Percentiles rank a stretch among this genome's conserved stretches.
Conservation (phyloP, 2,329 filamentous ascomycete genomes). For the Huntiella decipiens region DNA sequence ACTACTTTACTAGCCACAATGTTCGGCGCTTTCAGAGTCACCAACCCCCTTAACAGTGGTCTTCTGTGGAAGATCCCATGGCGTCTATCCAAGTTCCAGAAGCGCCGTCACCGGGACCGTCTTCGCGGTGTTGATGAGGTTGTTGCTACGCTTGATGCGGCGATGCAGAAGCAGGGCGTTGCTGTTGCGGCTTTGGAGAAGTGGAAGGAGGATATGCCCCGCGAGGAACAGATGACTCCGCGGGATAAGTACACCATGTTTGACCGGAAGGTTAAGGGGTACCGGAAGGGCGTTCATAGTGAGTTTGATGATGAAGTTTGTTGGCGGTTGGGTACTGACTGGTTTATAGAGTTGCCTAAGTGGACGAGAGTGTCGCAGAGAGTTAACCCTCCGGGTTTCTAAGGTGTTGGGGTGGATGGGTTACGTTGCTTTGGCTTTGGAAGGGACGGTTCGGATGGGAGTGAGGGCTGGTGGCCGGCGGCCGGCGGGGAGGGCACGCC, state of each 20-base stretch:
- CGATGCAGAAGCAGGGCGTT: constrained; percentile 54
- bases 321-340: neutral
- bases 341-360: constrained; percentile 51
- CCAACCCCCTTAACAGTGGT: constrained; percentile 56
- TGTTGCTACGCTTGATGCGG: constrained; percentile 64
- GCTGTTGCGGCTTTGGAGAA: constrained; percentile 60
- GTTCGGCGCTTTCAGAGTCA: constrained; percentile 70
- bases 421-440: neutral
- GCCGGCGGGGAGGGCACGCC: too few relatives aligned
- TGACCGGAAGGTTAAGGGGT: constrained; percentile 85
- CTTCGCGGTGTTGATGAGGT: constrained; percentile 72
- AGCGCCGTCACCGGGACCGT: constrained; percentile 66
- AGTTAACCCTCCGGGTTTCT: constrained; percentile 88
- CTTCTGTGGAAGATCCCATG: constrained; percentile 95
- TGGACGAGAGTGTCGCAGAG: constrained; percentile 93
- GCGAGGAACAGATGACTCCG: constrained; percentile 85
- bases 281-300: constrained; percentile 97
- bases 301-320: constrained; percentile 23
- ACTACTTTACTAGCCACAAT: constrained; percentile 25
- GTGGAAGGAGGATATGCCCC: constrained; percentile 94
- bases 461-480: too few relatives aligned
- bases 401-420: constrained; percentile 16
- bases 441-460: too few relatives aligned
- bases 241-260: constrained; percentile 98
- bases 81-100: constrained; percentile 83